Base-by-base conservation (phyloP, 2,329 filamentous ascomycete species). In the Epicoccum sorghinum region DNA sequence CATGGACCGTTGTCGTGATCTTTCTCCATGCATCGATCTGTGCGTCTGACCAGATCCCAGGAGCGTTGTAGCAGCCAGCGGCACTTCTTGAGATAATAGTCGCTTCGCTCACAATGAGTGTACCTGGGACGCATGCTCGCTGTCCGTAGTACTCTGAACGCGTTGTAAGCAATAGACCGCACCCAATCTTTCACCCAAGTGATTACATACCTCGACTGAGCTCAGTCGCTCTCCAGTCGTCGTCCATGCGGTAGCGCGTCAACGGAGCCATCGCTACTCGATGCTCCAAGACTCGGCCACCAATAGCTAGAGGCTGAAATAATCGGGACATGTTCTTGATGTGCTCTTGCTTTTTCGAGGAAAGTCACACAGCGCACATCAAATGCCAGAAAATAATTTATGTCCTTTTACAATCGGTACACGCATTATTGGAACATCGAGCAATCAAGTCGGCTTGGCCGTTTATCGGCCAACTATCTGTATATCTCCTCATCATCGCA, bases 1-100 rank as follows among this genome's bases (percentile, higher is more conserved):
- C 76, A 65, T 89, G 86, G 0, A 89, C 83, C 1, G 80, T 81
- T 27, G 83, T 77, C 1, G 81, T 84, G 27, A 89, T 73, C 7
- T 78, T 70, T 55, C 79, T 83, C 86, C 86, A 89, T 0, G 75
- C 81, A 1, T 71, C 75, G 38, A 86, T 45, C 23, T 66, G 62
- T 1, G 36, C 50, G 0, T 78, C 68, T 9, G 67, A 80, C 64
- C 77, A 86, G 59, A 86, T 82, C n/a, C 86, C 85, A 6, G 83
- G 75, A 0, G 79, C 80, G 55, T 83, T 80, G 32, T 69, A 70
- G 61, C 76, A 80, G 42, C 80, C 76, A 33, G 78, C 78, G 9
- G 76, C 76, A 45, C 73, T 69, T 3, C 70, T 64, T 63, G 68
- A 80, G 68, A 75, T 82, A 74, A 78, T 78, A 7, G 81, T 82